A percentile compares a stretch with the other conserved stretches of the same genome.
These are phyloP conservation scores for Xerocomus spinulosus DNA, from an alignment of 768 basidiomycete species.

Conservation along the genomic window DNA sequence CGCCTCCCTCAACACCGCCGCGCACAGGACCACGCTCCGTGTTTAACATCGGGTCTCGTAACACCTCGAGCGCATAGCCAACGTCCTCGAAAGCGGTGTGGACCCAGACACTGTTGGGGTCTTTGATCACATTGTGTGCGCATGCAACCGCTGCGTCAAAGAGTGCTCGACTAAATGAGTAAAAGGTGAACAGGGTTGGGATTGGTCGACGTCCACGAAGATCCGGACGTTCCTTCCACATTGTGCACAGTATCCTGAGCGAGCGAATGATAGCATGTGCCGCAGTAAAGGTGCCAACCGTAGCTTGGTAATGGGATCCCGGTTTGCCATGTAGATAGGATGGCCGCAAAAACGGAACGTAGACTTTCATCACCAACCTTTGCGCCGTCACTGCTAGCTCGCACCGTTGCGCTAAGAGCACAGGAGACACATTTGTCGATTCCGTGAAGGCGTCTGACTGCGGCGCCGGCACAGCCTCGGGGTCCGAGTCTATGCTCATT, in stretches of 20 bases:
- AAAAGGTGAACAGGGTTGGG: conserved; percentile 50
- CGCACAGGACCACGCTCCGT: conserved; percentile 31
- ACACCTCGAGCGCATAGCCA: conserved; percentile 39
- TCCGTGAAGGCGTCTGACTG: conserved; percentile 15
- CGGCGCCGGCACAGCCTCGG: conserved; percentile 11
- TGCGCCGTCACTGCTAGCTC: conserved; percentile 60
- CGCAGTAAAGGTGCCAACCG: conserved; percentile 56
- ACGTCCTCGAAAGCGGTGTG: conserved; percentile 45
- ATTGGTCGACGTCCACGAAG: conserved; percentile 31
- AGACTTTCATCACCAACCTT: conserved; percentile 57
- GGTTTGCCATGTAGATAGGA: conserved; percentile 22
- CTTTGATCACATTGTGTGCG: conserved; percentile 56
- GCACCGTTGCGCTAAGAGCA: conserved; percentile 48
- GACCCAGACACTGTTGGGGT: conserved; percentile 45
- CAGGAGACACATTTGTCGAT: conserved; percentile 26
- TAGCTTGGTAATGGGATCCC: conserved; percentile 46
- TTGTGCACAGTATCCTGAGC: conserved; percentile 37
- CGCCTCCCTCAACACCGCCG: conserved; percentile 31
- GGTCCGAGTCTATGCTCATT: conserved; percentile 37
- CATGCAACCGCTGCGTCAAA: conserved; percentile 65
- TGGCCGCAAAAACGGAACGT: conserved; percentile 59
- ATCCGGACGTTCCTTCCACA: conserved; percentile 36
- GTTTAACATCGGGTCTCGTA: conserved; percentile 34
- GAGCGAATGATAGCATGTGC: conserved; percentile 62
- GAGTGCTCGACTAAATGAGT: conserved; percentile 56